Base-by-base conservation (phyloP, 1,284 basidiomycete genomes). In the Mycena sp. region DNA sequence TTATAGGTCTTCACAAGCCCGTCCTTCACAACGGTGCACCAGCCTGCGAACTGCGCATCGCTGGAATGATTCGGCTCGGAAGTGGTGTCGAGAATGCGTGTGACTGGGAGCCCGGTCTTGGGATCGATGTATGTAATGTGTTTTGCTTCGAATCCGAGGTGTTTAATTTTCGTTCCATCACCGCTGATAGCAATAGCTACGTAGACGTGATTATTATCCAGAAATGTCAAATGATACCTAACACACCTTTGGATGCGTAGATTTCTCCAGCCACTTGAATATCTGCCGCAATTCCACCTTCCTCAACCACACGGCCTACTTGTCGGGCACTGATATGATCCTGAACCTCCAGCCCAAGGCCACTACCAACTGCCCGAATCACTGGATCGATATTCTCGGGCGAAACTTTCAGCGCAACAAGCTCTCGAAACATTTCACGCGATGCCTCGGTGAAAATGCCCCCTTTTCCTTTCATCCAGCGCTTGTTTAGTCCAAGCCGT, bases 1-100 rank as follows among this genome's bases (percentile, higher is more conserved):
- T 60, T 46, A 56, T 68, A 67, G 26, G 58, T 63, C 6, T 48
- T 28, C 10, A 29, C 40, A 16, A 40, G 45, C 26, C 68, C 45
- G 21, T 38, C 32, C 5, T 55, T 38, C 16, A 58, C 26, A 10
- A 54, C 25, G 6, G 63, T 38, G 28, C 55, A 55, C 69, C 72
- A 72, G 63, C 67, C 7, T 63, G 7, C 14, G 4, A 70, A 51
- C 43, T 71, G 71, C n/a, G 63, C 65, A 38, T 73, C 64, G 28
- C 68, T 69, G 10, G 63, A 67, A 53, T 73, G 72, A 43, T 67
- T 67, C 16, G 64, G n/a, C n/a, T 59, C 65, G 5, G 56, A 49
- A 7, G 37, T 32, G 21, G 72, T 57, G n/a, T 69, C 69, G 44
- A 64, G 32, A 28, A 71, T 68, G 12, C 41, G 60, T 26, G 43